These are phyloP conservation scores for Alternaria sp. DNA, from an alignment of 2,329 filamentous ascomycete species.

Conservation along the genomic window DNA sequence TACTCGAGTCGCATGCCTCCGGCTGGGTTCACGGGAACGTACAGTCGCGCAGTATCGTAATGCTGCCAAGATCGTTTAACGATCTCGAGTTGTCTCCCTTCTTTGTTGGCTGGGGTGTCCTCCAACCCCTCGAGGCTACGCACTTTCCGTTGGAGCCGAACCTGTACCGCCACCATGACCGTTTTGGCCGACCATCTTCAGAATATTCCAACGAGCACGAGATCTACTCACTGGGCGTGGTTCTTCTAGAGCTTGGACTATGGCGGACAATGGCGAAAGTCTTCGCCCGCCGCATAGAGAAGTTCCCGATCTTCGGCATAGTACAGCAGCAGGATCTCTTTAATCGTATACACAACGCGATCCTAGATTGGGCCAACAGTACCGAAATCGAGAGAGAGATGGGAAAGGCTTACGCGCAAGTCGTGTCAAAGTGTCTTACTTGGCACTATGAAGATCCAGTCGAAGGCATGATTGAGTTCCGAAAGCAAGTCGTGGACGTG, in stretches of 20 bases:
- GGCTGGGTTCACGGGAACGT: slow-evolving; percentile 21
- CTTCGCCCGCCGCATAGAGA: slow-evolving; percentile 18
- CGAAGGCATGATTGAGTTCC: slow-evolving; percentile 16
- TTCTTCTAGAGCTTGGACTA: slow-evolving; percentile 60
- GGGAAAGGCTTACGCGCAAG: slow-evolving; percentile 13
- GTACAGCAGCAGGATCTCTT: slow-evolving; percentile 12
- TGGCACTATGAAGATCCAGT: slow-evolving; percentile 14
- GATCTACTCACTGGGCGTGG: slow-evolving; percentile 63
- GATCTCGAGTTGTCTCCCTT: slow-evolving; percentile 17
- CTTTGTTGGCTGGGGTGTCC: slow-evolving; percentile 21
- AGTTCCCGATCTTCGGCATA: slow-evolving; percentile 9
- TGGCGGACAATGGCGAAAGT: slow-evolving; percentile 43
- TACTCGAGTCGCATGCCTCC: slow-evolving; percentile 17
- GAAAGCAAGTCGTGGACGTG: slow-evolving; percentile 16
- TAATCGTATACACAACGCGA: slow-evolving; percentile 13
- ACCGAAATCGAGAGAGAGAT: slow-evolving; percentile 20
- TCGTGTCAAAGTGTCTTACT: slow-evolving; percentile 18
- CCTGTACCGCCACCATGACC: slow-evolving; percentile 58
- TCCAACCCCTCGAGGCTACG: slow-evolving; percentile 1
- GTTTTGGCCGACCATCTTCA: slow-evolving; percentile 55
- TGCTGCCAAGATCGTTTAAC: slow-evolving; percentile 15
- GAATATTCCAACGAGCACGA: slow-evolving; percentile 58
- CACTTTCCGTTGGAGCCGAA: slow-evolving; percentile 40
- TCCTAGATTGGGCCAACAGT: slow-evolving; percentile 17
- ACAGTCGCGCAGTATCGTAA: slow-evolving; percentile 14